Evolutionary conservation across 208 protist species (phyloP), one percentile per base, ranked within the genome.

Genomic region (Trypanosoma scelopori): DNA sequence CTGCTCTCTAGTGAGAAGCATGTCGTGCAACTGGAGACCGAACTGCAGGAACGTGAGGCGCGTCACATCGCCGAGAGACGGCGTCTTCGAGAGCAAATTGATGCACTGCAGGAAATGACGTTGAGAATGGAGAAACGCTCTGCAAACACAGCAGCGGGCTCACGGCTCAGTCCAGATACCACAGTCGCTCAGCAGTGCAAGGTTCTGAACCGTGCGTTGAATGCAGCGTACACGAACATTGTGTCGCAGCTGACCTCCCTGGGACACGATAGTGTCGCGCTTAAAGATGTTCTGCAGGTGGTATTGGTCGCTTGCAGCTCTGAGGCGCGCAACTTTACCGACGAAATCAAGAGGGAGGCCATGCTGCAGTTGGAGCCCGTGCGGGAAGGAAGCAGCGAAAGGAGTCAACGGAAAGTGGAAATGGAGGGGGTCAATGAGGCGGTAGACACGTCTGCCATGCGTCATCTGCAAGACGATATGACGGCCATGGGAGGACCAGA

Each of bases 181-280:
- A n/a, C n/a, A n/a, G 61, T 56, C 42, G 43, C 57, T 30, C 57
- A 67, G 41, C 74, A 80, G 59, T 78, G 80, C 60, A 83, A 84
- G 48, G 58, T 67, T 3, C 61, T 92, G 5, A 74, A 80, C 43
- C 76, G 82, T 32, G 71, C 68, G 22, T 49, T 91, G 61, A 91
- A 88, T 59, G 71, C 74, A 3, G 61, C 82, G 16, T 88, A 86
- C 47, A 70, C 60, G 20, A 62, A 73, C 20, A 64, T 82, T 20
- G 81, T 88, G 60, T 65, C 57, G 20, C 65, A 84, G 43, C 23
- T 91, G 0, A 56, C 20, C 25, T 59, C 63, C 1, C 18, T 59
- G 16, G 69, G 55, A 27, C 13, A 56, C 3, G 58, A 65, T 6
- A 39, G 20, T 3, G 68, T 84, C 13, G 22, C 56, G 0, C 65